These are phyloP conservation scores for Aspergillus tamarii DNA, from an alignment of 2,329 filamentous ascomycete species.

Conservation along the genomic window DNA sequence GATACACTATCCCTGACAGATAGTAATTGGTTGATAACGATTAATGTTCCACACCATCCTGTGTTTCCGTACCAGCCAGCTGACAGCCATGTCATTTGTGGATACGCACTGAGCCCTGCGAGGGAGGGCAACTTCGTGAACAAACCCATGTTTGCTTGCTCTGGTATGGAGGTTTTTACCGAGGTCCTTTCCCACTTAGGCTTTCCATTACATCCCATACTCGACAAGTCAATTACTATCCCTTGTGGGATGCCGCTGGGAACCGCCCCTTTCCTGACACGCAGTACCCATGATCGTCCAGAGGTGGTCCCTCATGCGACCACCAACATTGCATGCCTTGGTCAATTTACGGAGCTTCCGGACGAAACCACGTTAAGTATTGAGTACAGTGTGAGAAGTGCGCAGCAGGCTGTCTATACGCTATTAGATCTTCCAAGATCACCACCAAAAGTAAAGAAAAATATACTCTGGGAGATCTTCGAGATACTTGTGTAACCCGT, in stretches of 20 bases:
- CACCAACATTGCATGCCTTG: neutral
- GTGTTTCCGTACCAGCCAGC: neutral
- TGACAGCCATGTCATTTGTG: neutral
- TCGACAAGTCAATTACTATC: neutral
- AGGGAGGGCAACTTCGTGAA: neutral
- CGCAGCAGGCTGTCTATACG: slow-evolving; percentile 12
- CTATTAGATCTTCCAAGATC: no score
- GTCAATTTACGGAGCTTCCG: neutral
- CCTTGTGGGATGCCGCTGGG: neutral
- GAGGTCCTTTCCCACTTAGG: neutral
- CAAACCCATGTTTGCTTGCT: neutral
- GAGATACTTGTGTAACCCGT: no score
- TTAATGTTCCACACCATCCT: neutral
- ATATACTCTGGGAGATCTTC: no score
- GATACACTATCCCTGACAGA: neutral
- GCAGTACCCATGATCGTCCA: neutral
- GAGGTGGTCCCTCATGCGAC: neutral
- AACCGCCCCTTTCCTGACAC: neutral
- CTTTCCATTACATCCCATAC: neutral
- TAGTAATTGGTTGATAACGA: neutral
- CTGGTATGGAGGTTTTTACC: neutral
- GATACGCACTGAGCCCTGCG: neutral
- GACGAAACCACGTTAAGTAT: neutral
- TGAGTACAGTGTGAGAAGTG: neutral
- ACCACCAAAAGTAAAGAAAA: no score